phyloP scores from a whole-genome alignment of 176 grass and related monocot species.

The Themeda triandra region DNA sequence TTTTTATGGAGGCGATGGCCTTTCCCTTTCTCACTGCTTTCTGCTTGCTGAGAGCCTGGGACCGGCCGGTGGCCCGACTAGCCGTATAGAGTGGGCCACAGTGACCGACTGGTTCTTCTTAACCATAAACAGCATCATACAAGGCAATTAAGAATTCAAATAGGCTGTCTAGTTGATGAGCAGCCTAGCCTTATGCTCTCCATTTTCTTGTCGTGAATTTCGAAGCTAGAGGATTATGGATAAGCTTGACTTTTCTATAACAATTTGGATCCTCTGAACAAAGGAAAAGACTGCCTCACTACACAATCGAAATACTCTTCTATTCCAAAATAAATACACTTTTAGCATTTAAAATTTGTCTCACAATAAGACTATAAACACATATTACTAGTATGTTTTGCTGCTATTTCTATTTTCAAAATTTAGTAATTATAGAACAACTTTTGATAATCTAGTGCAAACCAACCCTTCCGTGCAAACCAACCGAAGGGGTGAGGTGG shows the following conservation, averaged over 20 bases:
- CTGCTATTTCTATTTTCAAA: neutral
- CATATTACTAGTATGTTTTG: neutral
- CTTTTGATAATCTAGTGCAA: neutral
- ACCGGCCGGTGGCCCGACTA: neutral
- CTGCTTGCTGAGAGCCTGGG: conserved; percentile 8
- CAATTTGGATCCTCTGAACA: neutral
- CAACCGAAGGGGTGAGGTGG: too few species aligned
- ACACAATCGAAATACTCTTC: neutral
- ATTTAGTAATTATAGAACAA: neutral
- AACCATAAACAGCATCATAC: neutral
- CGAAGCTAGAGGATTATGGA: neutral
- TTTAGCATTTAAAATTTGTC: neutral
- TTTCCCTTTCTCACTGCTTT: conserved; percentile 14
- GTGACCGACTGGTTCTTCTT: neutral
- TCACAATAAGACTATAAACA: neutral
- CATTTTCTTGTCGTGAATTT: neutral
- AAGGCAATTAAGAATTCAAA: conserved; percentile 2
- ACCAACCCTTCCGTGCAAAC: too few species aligned
- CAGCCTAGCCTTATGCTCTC: neutral
- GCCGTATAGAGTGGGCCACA: conserved; percentile 24
- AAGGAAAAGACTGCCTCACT: neutral
- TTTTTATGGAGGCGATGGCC: neutral
- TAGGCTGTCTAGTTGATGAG: neutral
- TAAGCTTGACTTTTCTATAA: neutral
- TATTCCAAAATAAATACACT: neutral